A percentile compares a stretch with the other conserved stretches of the same genome.
phyloP scores from a whole-genome alignment of 805 yeast species.

The Barnettozyma californica region DNA sequence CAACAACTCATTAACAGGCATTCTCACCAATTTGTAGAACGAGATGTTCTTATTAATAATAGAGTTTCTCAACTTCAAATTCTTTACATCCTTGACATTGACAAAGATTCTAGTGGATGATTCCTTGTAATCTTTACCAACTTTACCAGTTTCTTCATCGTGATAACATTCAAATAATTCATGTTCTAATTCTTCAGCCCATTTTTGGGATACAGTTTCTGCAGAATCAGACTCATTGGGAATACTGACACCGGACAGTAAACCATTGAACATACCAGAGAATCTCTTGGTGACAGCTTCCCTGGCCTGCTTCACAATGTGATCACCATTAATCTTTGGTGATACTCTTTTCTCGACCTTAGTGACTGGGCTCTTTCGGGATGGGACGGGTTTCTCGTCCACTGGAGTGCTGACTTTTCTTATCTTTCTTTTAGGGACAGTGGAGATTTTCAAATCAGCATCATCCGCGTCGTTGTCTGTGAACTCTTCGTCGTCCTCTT shows the following conservation, averaged over 20 bases:
- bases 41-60: constrained; percentile 50
- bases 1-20: constrained; percentile 69
- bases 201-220: constrained; percentile 34
- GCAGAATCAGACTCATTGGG: constrained; percentile 29
- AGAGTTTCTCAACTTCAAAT: constrained; percentile 52
- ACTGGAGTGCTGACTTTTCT: neutral
- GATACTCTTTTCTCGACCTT: constrained; percentile 6
- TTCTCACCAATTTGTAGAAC: constrained; percentile 52
- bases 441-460: neutral
- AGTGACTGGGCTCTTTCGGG: constrained; percentile 1
- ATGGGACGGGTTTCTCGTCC: neutral
- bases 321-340: constrained; percentile 7
- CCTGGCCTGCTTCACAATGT: constrained; percentile 20
- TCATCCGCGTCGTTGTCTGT: constrained; percentile 7
- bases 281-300: constrained; percentile 44
- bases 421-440: neutral
- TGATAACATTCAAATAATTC: constrained; percentile 39
- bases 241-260: constrained; percentile 28
- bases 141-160: constrained; percentile 20
- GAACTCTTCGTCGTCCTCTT: constrained; percentile 3
- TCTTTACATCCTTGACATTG: constrained; percentile 52
- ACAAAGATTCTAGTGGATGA: constrained; percentile 61
- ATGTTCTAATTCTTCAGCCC: constrained; percentile 49
- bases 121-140: constrained; percentile 45
- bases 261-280: constrained; percentile 42